These are phyloP conservation scores for Vinca minor DNA, from an alignment of 257 asterid species.

Conservation along the genomic window DNA sequence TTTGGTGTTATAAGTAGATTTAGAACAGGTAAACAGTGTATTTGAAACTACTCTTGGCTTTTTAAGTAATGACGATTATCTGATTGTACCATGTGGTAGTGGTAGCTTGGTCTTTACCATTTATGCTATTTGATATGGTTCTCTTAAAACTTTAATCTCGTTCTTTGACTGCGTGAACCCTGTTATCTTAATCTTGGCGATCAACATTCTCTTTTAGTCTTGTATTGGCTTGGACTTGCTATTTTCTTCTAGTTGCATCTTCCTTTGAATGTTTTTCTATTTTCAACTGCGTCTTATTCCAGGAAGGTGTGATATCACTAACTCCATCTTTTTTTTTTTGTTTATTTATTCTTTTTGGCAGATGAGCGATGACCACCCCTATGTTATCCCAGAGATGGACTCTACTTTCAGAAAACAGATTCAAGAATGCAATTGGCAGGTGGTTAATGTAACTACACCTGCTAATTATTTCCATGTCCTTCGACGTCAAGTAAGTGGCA, in stretches of 20 bases:
- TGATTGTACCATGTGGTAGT: neutral
- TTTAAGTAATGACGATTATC: neutral
- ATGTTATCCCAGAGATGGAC: slow-evolving; percentile 93
- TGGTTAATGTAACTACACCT: slow-evolving; percentile 96
- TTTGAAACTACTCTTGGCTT: neutral
- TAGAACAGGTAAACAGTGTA: neutral
- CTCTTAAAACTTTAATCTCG: neutral
- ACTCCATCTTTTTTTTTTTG: neutral
- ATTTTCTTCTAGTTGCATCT: neutral
- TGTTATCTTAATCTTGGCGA: neutral
- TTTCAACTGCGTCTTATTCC: neutral
- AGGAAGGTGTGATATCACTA: neutral
- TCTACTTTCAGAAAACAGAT: slow-evolving; percentile 80
- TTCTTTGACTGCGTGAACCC: neutral
- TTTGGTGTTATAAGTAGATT: neutral
- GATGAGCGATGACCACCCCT: slow-evolving; percentile 97
- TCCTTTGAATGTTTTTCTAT: neutral
- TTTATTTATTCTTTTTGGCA: slow-evolving; percentile 22
- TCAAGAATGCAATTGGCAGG: slow-evolving; percentile 98
- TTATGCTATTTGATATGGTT: neutral
- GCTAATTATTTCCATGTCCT: slow-evolving; percentile 97
- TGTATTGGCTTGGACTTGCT: neutral
- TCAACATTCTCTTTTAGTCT: neutral
- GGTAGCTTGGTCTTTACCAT: neutral
- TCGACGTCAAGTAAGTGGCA: slow-evolving; percentile 80